These are phyloP conservation scores for Penicillium sp. DNA, from an alignment of 2,329 filamentous ascomycete genomes.

Conservation along the genomic window DNA sequence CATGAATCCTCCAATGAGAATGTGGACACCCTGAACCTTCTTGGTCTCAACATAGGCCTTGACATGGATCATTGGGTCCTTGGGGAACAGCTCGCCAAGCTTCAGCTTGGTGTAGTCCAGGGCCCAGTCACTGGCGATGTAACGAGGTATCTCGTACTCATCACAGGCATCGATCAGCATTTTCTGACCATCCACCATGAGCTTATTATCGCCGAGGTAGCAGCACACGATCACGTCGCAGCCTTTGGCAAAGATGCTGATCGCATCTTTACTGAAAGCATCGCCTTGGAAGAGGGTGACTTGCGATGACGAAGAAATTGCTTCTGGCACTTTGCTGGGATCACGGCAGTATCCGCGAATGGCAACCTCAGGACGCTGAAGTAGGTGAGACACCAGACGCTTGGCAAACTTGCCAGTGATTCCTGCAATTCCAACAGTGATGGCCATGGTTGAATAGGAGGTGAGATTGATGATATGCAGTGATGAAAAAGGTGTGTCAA, in stretches of 20 bases:
- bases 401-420: constrained; percentile 37
- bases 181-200: constrained; percentile 47
- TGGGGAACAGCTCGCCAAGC: constrained; percentile 35
- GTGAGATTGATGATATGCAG: no score
- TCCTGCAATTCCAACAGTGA: constrained; percentile 32
- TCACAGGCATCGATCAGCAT: constrained; percentile 43
- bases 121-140: constrained; percentile 43
- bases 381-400: constrained; percentile 28
- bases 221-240: constrained; percentile 42
- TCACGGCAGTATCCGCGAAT: constrained; percentile 32
- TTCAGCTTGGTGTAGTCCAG: constrained; percentile 44
- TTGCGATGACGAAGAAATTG: constrained; percentile 12
- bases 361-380: constrained; percentile 21
- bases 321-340: constrained; percentile 24
- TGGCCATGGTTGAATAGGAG: constrained; percentile 1
- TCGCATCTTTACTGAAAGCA: constrained; percentile 22
- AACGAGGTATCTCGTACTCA: constrained; percentile 35
- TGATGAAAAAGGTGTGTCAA: no score
- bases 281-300: constrained; percentile 29
- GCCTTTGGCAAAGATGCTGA: constrained; percentile 29
- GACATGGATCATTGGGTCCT: constrained; percentile 44
- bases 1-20: constrained; percentile 43
- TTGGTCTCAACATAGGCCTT: constrained; percentile 41
- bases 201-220: constrained; percentile 39
- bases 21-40: constrained; percentile 41